Base-by-base conservation (phyloP, 2,329 filamentous ascomycete species). In the Pyrenophora graminea region DNA sequence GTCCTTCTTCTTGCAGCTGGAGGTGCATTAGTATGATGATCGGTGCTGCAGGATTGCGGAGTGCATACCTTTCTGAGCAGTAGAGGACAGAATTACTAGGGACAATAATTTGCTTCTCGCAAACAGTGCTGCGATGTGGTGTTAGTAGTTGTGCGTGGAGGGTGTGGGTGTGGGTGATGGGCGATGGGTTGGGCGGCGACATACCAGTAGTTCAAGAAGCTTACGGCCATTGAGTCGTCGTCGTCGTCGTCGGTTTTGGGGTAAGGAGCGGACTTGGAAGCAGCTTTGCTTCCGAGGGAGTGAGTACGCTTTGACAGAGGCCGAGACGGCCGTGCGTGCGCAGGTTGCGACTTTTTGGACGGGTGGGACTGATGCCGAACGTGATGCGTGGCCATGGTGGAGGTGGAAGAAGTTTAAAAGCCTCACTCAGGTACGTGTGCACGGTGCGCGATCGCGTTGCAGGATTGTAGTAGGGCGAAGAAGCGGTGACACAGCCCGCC, bases 61-160 rank as follows among this genome's bases (percentile, higher is more conserved):
- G 42, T 6, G 68, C 77, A 67, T 77, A 86, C 83, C 80, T 80
- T 76, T 86, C 82, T 44, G 83, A 86, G 74, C 84, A 87, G 68
- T 87, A 87, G 38, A 87, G 75, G 34, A 85, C 77, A 13, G 78
- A 78, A 64, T 82, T 82, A 68, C 80, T 80, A 13, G 84, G 84
- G 27, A 81, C 79, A 45, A 83, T 79, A 62, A 87, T 86, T 73
- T 86, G 84, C 69, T 80, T 85, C 69, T 87, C 84, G 70, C 84
- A 87, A 65, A 81, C 85, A 56, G 84, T 80, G 72, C 84, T 86
- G 64, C 32, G 31, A 25, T 7, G 34, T 2, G 13, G 39, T 12
- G 43, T 60, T 46, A 64, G 58, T 34, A 50, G 39, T 39, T 39
- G 50, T 37, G 31, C 40, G 7, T 27, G 30, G n/a, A 31, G 23